Conservation (phyloP, 345 rosid species). For the Gossypium herbaceum region DNA sequence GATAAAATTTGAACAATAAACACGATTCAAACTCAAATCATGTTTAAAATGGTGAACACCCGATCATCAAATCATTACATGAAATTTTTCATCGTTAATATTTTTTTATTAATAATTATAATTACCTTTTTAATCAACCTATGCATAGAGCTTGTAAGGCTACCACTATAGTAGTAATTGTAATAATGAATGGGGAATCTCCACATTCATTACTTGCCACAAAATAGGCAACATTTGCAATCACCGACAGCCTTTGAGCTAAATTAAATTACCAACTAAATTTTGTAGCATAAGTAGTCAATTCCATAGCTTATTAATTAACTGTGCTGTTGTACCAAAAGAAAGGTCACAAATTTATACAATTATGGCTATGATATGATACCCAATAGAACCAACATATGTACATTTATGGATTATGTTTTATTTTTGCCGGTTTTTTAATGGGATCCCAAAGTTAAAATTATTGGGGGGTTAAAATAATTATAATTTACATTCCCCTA, state of each 20-base stretch:
- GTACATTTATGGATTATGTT: too few species aligned
- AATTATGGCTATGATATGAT: too few species aligned
- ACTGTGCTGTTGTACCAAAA: background rate
- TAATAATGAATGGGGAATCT: background rate
- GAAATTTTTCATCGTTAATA: too few species aligned
- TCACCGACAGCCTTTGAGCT: background rate
- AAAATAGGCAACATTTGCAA: background rate
- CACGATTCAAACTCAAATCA: accelerated
- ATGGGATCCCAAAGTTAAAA: too few species aligned
- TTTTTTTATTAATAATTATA: background rate
- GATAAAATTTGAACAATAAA: accelerated
- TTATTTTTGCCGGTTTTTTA: too few species aligned
- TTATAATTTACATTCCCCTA: too few species aligned
- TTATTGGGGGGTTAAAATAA: too few species aligned
- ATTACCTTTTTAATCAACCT: background rate
- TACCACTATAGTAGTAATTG: background rate
- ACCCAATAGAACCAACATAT: too few species aligned
- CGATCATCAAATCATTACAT: accelerated
- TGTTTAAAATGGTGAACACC: accelerated
- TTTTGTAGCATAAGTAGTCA: background rate
- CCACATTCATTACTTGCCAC: background rate
- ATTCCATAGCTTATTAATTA: background rate
- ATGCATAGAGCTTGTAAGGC: background rate
- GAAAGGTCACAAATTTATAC: background rate
- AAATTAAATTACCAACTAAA: background rate